Base-by-base conservation (phyloP, 306 rosid species). In the Elaeagnus macrophylla region DNA sequence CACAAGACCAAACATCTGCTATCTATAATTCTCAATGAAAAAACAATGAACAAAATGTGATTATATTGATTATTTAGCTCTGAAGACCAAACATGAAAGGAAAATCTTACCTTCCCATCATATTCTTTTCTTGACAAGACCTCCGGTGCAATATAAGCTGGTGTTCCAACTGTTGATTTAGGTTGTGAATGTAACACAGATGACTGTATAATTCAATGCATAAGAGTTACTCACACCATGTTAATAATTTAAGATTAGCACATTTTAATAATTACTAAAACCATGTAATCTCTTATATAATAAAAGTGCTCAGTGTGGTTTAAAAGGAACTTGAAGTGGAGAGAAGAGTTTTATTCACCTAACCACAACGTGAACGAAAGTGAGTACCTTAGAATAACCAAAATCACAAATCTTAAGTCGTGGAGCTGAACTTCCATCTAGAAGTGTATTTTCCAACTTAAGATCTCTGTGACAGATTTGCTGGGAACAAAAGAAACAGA, bases 381-480 rank as follows among this genome's bases (percentile, higher is more conserved):
- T 60, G 47, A 53, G 65, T 79, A 81, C 99, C 94, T 93, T 93
- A 25, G 99, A 93, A 60, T 87, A 93, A 67, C 99, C 99, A 37
- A 93, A 93, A 68, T 93, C 99, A 1, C 99, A 93, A 45, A 93
- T 79, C 79, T 93, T 93, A 61, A 93, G 95, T 48, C 95, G 57
- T 6, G 96, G 96, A 6, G 95, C 94, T 45, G 94, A 50, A 77
- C 95, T 93, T 80, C 88, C 95, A 79, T 93, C 96, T 56, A 93
- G 69, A 67, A 93, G 96, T 48, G 99, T 87, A 83, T 93, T 93
- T 74, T 93, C 99, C 55, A 93, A 79, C 83, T 93, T 93, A 20
- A 93, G 96, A 77, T 93, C 99, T 70, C 99, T 87, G 56, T 93
- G 99, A 66, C 99, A 93, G 67, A 93, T 88, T 84, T 87, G 84